Evolutionary conservation across 2,329 filamentous ascomycete species (phyloP), one percentile per base, ranked within the genome.

Genomic region (Neopestalotiopsis rosae): DNA sequence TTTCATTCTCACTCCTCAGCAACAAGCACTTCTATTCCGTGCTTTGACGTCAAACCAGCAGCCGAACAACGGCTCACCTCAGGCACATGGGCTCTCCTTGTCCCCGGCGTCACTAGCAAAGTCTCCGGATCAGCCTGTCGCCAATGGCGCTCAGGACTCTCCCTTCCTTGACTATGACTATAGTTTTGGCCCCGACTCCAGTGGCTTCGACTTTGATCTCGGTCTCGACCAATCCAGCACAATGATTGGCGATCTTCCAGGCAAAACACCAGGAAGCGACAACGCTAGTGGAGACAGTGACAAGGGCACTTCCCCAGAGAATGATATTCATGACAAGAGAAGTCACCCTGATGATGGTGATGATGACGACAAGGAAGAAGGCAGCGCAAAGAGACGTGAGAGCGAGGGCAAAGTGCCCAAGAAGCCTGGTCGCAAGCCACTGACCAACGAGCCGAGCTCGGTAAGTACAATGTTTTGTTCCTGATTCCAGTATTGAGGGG

Each of bases 361-460:
- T 1, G 91, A 92, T 5, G 92, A 87, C n/a, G 32, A 62, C 5
- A 79, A 81, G 34, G 81, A 82, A 67, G 74, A 81, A 69, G 72
- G 76, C 58, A 82, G 83, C 17, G 81, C 85, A 69, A 96, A 95
- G 84, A 89, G 94, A 72, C 89, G 93, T 70, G 94, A 97, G 81
- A 90, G 91, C 69, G 91, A 94, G 68, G 94, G 95, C 59, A 97
- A 96, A 82, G 87, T 91, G 58, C 90, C 94, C 30, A 98, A 98
- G 89, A 99, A 98, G 83, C 95, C 96, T 4, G 96, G 96, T 65
- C 90, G 96, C 72, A 99, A 99, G 86, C 96, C 95, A 24, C 86
- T 98, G 76, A 98, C 94, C 62, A 97, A 94, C 28, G 96, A 98
- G 81, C 96, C 96, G 30, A 98, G 93, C 74, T 96, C 95, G 74